Evolutionary conservation across 2,329 filamentous ascomycete genomes (phyloP), one percentile per base, ranked within the genome.

Genomic region (Cryphonectria carpinicola): DNA sequence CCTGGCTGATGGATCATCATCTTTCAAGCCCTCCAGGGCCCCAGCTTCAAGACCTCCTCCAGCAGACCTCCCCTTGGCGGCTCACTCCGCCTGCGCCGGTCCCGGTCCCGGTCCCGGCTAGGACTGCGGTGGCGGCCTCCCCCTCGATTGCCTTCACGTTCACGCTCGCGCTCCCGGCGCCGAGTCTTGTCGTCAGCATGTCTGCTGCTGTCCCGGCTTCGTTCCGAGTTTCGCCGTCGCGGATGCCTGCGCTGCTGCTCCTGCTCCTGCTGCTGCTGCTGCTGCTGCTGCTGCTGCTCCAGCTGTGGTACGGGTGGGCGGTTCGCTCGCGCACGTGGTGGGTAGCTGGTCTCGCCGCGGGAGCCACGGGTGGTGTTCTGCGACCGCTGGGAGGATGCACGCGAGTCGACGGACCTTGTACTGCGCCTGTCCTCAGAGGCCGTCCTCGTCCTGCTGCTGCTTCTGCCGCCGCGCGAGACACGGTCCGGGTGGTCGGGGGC

Each of bases 21-120:
- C 10, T 13, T 22, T 65, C 63, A 65, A 37, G 63, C 41, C 28
- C 63, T 52, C 63, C 63, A 65, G 19, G 63, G 63, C 8, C 63
- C 63, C 43, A 46, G 49, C 41, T 49, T 65, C 43, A 65, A n/a
- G 17, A 65, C 25, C 63, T 65, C 41, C 25, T 65, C 63, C 14
- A 49, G 41, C 41, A 65, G 63, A 8, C 63, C 43, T 17, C 63
- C 63, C 17, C 41, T 43, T 14, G 43, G 63, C 28, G 41, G 39
- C 28, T 49, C 43, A 35, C 63, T 65, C 41, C 63, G 63, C n/a
- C 63, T 46, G 8, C 63, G 39, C n/a, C 41, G n/a, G n/a, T 65
- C 63, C 19, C 43, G 43, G 17, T 49, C 63, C n/a, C 41, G n/a
- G 25, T 49, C 63, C 28, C 63, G 39, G 25, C 63, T 65, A 3